Evolutionary conservation across 1,139 yeast species (phyloP).

Genomic region (Sugiyamaella grinbergsii): DNA sequence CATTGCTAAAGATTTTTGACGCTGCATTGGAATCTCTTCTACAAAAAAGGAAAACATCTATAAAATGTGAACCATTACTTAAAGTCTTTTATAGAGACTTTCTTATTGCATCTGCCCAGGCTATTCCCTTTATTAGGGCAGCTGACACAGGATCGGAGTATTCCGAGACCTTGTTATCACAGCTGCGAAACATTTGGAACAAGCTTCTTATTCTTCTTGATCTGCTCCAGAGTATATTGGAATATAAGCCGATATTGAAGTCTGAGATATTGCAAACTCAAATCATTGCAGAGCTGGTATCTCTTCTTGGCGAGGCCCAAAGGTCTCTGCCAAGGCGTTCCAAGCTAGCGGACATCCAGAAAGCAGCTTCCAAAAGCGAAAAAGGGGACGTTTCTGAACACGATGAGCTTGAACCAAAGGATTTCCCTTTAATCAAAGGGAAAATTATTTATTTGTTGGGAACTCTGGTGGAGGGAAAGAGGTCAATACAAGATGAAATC

Average conservation of each 20-base stretch:
- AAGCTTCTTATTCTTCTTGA: constrained; percentile 27
- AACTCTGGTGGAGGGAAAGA: constrained; percentile 50
- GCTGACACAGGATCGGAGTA: constrained; percentile 25
- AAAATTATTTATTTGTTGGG: constrained; percentile 36
- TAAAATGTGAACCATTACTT: constrained; percentile 16
- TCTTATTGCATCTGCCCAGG: constrained; percentile 18
- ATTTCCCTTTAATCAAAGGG: constrained; percentile 40
- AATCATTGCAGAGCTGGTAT: constrained; percentile 25
- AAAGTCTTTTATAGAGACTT: constrained; percentile 15
- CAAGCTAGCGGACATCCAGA: constrained; percentile 33
- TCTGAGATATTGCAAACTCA: constrained; percentile 9
- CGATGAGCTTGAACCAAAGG: constrained; percentile 27
- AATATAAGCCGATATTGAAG: constrained; percentile 11
- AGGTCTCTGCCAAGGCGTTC: constrained; percentile 33
- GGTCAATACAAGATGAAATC: constrained; percentile 63
- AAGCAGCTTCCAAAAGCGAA: constrained; percentile 3
- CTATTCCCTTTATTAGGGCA: constrained; percentile 26
- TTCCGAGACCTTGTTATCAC: constrained; percentile 21
- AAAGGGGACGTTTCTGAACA: constrained; percentile 5
- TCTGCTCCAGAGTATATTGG: constrained; percentile 25
- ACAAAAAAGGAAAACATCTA: not conserved
- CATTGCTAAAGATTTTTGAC: constrained; percentile 33
- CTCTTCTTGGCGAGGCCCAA: constrained; percentile 33
- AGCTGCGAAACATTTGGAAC: constrained; percentile 26
- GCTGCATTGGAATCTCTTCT: constrained; percentile 26